These are phyloP conservation scores for Tylopilus plumbeoviolaceoides DNA, from an alignment of 768 basidiomycete genomes.

Conservation along the genomic window DNA sequence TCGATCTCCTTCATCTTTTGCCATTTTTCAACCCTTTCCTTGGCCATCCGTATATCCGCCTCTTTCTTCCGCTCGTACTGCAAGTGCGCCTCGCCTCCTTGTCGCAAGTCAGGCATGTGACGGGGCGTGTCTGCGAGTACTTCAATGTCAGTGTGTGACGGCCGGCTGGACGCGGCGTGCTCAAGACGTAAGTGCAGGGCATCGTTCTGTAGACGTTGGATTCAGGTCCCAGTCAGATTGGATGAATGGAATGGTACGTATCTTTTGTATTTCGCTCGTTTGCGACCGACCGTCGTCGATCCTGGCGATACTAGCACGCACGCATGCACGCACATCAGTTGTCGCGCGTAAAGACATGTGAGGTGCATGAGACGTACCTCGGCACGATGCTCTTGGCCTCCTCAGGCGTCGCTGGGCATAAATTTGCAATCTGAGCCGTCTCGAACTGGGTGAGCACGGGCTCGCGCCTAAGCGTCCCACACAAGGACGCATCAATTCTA, in stretches of 20 bases:
- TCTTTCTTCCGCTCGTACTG: slow-evolving; percentile 7
- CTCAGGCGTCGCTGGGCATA: slow-evolving; percentile 83
- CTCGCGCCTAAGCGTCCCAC: slow-evolving; percentile 76
- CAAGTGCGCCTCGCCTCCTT: slow-evolving; percentile 27
- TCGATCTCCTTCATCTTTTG: slow-evolving; percentile 10
- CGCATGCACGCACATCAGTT: too few species aligned
- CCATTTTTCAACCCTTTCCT: slow-evolving; percentile 13
- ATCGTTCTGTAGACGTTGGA: slow-evolving; percentile 27
- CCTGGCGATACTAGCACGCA: too few species aligned
- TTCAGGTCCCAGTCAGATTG: slow-evolving; percentile 45
- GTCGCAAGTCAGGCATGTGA: slow-evolving; percentile 45
- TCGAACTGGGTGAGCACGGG: slow-evolving; percentile 84
- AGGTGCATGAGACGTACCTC: slow-evolving; percentile 68
- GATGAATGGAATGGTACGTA: too few species aligned
- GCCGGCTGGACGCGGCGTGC: slow-evolving; percentile 36
- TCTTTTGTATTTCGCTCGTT: too few species aligned
- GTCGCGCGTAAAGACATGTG: too few species aligned
- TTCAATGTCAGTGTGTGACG: slow-evolving; percentile 42
- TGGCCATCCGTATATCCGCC: slow-evolving; percentile 6
- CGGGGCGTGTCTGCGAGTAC: slow-evolving; percentile 39
- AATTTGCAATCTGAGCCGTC: slow-evolving; percentile 87
- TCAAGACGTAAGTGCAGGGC: slow-evolving; percentile 39
- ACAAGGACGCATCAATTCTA: too few species aligned
- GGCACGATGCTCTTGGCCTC: slow-evolving; percentile 91
- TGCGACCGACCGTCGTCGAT: too few species aligned